These are phyloP conservation scores for Clonostachys solani DNA, from an alignment of 2,329 filamentous ascomycete species.

Conservation along the genomic window DNA sequence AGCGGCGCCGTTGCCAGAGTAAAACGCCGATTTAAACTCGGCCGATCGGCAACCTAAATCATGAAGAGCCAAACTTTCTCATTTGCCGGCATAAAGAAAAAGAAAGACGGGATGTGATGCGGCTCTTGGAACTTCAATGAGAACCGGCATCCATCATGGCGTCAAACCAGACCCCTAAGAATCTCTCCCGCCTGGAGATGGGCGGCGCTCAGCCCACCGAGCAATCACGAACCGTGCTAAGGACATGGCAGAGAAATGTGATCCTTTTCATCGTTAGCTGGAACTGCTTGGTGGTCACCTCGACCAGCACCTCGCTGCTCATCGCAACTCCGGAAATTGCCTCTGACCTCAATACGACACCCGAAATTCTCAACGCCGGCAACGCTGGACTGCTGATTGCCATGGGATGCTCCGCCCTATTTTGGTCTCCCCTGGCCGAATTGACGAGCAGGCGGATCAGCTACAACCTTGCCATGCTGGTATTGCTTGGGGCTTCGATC, in stretches of 20 bases:
- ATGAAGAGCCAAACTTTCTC: too few relatives aligned
- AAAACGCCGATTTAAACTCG: too few relatives aligned
- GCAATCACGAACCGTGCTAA: neutral
- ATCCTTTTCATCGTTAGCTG: slow-evolving; percentile 10
- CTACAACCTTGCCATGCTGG: slow-evolving; percentile 6
- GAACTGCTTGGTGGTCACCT: slow-evolving; percentile 6
- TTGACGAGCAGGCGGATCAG: slow-evolving; percentile 3
- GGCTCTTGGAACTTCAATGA: too few relatives aligned
- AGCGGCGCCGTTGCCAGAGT: too few relatives aligned
- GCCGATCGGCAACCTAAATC: too few relatives aligned
- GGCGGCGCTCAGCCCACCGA: neutral
- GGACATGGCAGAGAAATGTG: slow-evolving; percentile 3
- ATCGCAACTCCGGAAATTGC: slow-evolving; percentile 7
- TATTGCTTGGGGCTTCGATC: slow-evolving; percentile 4
- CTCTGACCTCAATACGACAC: slow-evolving; percentile 3
- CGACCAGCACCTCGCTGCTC: slow-evolving; percentile 4
- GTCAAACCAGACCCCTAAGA: too few relatives aligned
- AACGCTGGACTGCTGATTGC: slow-evolving; percentile 6
- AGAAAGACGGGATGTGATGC: too few relatives aligned
- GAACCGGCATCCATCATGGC: too few relatives aligned
- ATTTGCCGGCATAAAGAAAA: too few relatives aligned
- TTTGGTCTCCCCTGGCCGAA: slow-evolving; percentile 6
- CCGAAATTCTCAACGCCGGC: slow-evolving; percentile 6
- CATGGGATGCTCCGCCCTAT: slow-evolving; percentile 6
- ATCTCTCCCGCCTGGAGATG: too few relatives aligned